phyloP scores from a whole-genome alignment of 2,329 filamentous ascomycete species.

The Xylariaceae sp. region DNA sequence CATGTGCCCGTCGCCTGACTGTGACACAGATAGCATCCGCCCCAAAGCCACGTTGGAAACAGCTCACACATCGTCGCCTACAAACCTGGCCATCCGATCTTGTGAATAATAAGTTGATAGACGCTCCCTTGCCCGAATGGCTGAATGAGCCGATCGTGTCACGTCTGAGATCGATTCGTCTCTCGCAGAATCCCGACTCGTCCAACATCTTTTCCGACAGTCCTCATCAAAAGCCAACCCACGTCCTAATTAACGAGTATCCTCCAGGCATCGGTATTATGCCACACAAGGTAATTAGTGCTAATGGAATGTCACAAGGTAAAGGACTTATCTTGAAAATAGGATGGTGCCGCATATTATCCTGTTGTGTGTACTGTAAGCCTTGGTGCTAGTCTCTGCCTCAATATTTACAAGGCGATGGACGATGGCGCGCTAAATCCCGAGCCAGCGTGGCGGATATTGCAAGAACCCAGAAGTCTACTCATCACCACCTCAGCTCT shows the following conservation, averaged over 20 bases:
- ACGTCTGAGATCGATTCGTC: constrained; percentile 56
- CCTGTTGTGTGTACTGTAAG: constrained; percentile 90
- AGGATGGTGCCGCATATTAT: constrained; percentile 83
- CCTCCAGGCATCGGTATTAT: constrained; percentile 88
- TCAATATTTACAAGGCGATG: constrained; percentile 73
- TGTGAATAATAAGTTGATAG: constrained; percentile 75
- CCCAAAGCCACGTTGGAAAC: constrained; percentile 80
- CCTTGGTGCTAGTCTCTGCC: constrained; percentile 74
- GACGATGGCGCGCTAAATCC: constrained; percentile 60
- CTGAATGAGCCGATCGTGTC: constrained; percentile 70
- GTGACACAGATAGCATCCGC: constrained; percentile 60
- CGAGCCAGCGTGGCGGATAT: constrained; percentile 58
- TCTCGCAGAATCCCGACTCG: constrained; percentile 34
- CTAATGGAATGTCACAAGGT: constrained; percentile 21
- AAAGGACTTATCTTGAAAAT: constrained; percentile 30
- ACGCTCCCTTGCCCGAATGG: constrained; percentile 74
- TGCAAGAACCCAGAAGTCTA: constrained; percentile 84
- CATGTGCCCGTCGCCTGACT: constrained; percentile 38
- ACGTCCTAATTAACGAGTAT: constrained; percentile 94
- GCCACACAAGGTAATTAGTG: constrained; percentile 70
- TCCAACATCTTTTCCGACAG: constrained; percentile 61
- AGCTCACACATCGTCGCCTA: constrained; percentile 83
- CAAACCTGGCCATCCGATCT: constrained; percentile 90
- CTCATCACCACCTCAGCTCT: constrained; percentile 71
- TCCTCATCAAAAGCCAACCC: constrained; percentile 79